Evolutionary conservation across 306 rosid genomes (phyloP), one percentile per base, ranked within the genome.

Genomic region (Citrullus amarus): DNA sequence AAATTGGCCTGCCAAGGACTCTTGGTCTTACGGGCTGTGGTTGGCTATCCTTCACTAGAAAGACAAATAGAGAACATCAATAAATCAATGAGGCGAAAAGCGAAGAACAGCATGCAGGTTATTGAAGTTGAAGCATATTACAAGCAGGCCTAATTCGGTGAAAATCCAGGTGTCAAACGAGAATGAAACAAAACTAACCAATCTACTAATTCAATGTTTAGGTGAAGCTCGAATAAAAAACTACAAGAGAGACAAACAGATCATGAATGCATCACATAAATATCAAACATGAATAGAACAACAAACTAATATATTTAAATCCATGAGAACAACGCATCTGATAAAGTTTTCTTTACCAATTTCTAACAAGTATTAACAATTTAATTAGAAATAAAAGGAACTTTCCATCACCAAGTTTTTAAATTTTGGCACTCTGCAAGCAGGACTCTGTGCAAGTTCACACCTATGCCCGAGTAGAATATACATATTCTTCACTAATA

Each of bases 1-100:
- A 87, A 84, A 96, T 85, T 56, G 99, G 98, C 65, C 91, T 86
- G 75, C 99, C 94, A 80, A 90, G 78, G 72, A 96, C 93, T 3
- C 83, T 84, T 76, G 93, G 85, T 84, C 88, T 96, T 16, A n/a
- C 58, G 22, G 90, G 87, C 30, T 28, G 78, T 28, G 62, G 6
- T 74, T 81, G 90, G 81, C 70, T 85, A 25, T 91, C 97, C 77
- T 82, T 90, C 79, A 69, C 99, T 93, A 69, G 78, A 84, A 77
- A 78, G 63, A 69, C 79, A 82, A 50, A 80, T 66, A 84, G 79
- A 80, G 74, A 80, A 72, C 69, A 72, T 8, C 51, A 68, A 65
- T 65, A 82, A 68, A 55, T 83, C 79, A 78, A 43, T 36, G 65
- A 82, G 59, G 81, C 14, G 6, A 39, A 71, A 22, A 82, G 51